A percentile compares a stretch with the other conserved stretches of the same genome.
Evolutionary conservation across 768 basidiomycete species (phyloP).

Genomic region (Sporobolomyces pararoseus): DNA sequence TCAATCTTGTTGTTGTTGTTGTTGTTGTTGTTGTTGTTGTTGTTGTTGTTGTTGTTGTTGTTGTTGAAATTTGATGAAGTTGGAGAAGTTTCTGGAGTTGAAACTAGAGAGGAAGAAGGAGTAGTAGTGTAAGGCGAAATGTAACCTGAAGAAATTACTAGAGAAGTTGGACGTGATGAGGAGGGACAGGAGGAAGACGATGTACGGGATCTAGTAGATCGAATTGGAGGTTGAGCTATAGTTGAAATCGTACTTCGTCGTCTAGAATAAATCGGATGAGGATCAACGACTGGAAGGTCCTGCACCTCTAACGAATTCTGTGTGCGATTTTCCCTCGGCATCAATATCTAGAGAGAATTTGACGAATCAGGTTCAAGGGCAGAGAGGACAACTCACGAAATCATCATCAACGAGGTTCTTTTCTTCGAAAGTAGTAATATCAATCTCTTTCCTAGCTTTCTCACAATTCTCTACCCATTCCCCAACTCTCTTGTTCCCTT

Average conservation of each 20-base stretch:
- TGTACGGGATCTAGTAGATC: neutral
- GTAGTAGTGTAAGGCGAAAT: neutral
- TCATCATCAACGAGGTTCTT: neutral
- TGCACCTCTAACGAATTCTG: no score
- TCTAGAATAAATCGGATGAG: slow-evolving; percentile 16
- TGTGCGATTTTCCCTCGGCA: neutral
- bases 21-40: no score
- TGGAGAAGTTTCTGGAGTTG: slow-evolving; percentile 12
- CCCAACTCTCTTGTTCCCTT: neutral
- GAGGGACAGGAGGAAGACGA: neutral
- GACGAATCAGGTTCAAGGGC: neutral
- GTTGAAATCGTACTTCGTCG: neutral
- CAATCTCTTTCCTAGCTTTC: neutral
- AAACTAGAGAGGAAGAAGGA: neutral
- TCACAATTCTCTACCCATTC: neutral
- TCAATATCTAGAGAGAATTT: neutral
- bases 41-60: no score
- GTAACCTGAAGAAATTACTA: neutral
- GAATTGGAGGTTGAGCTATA: neutral
- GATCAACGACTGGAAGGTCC: neutral
- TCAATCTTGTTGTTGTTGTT: no score
- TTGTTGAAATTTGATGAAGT: neutral
- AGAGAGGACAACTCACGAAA: neutral
- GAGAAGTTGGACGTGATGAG: neutral
- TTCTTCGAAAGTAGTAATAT: no score